Evolutionary conservation across 768 basidiomycete species (phyloP), one percentile per base, ranked within the genome.

Genomic region (Russula emetica): DNA sequence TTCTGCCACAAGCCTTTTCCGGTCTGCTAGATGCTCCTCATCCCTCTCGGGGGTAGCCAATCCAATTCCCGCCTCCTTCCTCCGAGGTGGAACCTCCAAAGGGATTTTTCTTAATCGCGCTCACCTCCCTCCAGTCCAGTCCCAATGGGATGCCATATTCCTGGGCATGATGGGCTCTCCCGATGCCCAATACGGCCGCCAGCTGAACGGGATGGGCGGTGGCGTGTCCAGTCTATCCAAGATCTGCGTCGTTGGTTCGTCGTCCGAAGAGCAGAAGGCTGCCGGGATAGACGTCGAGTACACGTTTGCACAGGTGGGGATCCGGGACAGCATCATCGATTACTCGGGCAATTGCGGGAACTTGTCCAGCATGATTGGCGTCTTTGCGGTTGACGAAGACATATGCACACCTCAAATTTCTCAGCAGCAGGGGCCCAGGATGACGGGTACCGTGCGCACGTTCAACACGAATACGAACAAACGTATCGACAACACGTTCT

Each of bases 191-290:
- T 75, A 88, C 67, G 83, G 82, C 1, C 77, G 87, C 18, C 90
- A 92, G 73, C 77, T 91, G 16, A 85, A 92, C 67, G 90, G 90
- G 13, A 88, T 91, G 86, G 90, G 90, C 10, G 88, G 90, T 7
- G 90, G 90, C 4, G 75, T 88, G 10, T 87, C 85, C 18, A 88
- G 85, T 61, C 78, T 89, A 7, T 88, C 87, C 40, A 92, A 92
- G 71, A 82, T 90, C 18, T 83, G 82, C 67, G 81, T 92, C 52
- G 83, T 91, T 3, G 82, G 79, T 8, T 61, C 77, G 50, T 78
- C 86, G 7, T 77, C 81, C 0, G 69, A 73, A 1, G 73, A 72
- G 13, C 81, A 82, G 50, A 70, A 71, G 56, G 72, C 74, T 1
- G 60, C 74, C 22, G 82, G 81, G 20, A 76, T 84, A 45, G 83